Percentiles rank a stretch among this genome's conserved stretches.
Evolutionary conservation across 192 early-diverging fungal genomes (phyloP).

Genomic region (Dissophora globulifera): DNA sequence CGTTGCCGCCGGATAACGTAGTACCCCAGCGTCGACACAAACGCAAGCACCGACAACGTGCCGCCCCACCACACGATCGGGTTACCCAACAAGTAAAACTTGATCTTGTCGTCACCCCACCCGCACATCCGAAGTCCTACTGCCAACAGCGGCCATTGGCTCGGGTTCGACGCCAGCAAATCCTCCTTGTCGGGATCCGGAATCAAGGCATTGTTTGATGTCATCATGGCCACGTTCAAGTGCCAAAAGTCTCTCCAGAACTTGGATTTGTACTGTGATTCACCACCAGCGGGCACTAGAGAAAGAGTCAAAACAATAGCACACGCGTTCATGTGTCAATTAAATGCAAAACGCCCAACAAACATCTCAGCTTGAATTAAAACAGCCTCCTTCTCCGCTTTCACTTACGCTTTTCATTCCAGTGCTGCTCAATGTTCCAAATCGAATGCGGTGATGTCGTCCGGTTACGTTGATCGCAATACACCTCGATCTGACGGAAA

Average conservation of each 20-base stretch:
- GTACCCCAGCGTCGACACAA: slow-evolving; percentile 50
- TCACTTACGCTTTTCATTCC: slow-evolving; percentile 74
- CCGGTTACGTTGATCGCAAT: slow-evolving; percentile 79
- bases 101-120: slow-evolving; percentile 86
- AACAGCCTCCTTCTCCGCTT: background rate
- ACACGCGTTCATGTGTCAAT: too few relatives aligned
- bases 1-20: slow-evolving; percentile 77
- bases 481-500: slow-evolving; percentile 92
- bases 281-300: slow-evolving; percentile 77
- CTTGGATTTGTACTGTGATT: slow-evolving; percentile 70
- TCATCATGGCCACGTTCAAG: slow-evolving; percentile 96
- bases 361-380: too few relatives aligned
- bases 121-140: slow-evolving; percentile 94
- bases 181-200: slow-evolving; percentile 95
- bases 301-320: slow-evolving; percentile 3
- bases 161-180: slow-evolving; percentile 78
- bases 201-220: slow-evolving; percentile 93
- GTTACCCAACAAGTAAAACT: slow-evolving; percentile 95
- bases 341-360: too few relatives aligned
- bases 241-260: slow-evolving; percentile 90
- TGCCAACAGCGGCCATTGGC: slow-evolving; percentile 88
- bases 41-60: slow-evolving; percentile 63
- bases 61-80: slow-evolving; percentile 92
- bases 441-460: slow-evolving; percentile 71
- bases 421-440: slow-evolving; percentile 96